Conservation (phyloP, 2,329 filamentous ascomycete species). For the Nemania serpens region DNA sequence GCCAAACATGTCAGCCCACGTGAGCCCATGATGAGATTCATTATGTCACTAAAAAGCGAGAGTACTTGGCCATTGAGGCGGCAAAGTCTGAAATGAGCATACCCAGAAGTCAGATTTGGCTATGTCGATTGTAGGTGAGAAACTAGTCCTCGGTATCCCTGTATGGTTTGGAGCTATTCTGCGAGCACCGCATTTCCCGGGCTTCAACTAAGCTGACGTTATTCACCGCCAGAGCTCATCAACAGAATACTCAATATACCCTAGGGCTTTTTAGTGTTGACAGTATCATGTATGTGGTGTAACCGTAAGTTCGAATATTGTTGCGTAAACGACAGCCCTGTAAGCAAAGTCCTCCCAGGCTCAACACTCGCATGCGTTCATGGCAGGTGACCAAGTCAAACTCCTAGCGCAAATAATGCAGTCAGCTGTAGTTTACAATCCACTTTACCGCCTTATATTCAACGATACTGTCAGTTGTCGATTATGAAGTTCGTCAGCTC, state of each 20-base stretch:
- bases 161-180: neutral
- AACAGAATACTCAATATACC: too few species aligned
- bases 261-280: too few species aligned
- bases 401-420: too few species aligned
- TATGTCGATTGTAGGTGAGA: neutral
- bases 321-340: conserved; percentile 1
- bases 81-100: too few species aligned
- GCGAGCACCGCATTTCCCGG: neutral
- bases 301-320: neutral
- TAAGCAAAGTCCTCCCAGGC: neutral
- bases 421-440: too few species aligned
- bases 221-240: neutral
- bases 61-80: too few species aligned
- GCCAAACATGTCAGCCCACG: conserved; percentile 11
- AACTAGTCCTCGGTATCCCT: conserved; percentile 3
- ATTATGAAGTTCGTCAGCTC: too few species aligned
- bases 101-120: too few species aligned
- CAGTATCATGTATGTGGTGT: neutral
- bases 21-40: conserved; percentile 7
- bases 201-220: conserved; percentile 7
- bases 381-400: neutral
- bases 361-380: neutral
- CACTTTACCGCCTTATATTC: too few species aligned
- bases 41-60: conserved; percentile 16
- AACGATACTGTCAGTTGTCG: too few species aligned